Conservation (phyloP, 257 asterid species). For the Cruciata laevipes region DNA sequence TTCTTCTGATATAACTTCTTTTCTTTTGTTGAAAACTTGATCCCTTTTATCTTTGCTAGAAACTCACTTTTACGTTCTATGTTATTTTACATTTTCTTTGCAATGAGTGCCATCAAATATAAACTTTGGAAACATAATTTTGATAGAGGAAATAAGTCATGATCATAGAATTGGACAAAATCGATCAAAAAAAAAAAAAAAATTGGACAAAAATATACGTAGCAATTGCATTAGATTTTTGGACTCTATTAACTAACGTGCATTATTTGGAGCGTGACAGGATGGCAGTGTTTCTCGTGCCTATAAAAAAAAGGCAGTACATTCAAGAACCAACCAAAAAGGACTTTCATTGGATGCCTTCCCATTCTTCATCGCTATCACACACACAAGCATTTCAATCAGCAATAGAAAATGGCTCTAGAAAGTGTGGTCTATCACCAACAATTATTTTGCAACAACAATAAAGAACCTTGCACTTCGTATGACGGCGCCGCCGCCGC, state of each 20-base stretch:
- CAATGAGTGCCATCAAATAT: no score
- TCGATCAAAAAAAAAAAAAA: no score
- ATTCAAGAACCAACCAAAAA: conserved; percentile 1
- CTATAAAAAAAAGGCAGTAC: neutral
- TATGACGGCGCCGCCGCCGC: conserved; percentile 19
- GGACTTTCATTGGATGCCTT: neutral
- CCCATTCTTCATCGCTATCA: neutral
- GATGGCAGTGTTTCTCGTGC: neutral
- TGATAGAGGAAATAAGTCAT: no score
- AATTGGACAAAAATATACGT: no score
- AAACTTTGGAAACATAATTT: no score
- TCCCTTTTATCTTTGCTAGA: no score
- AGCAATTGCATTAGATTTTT: neutral
- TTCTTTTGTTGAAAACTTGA: no score
- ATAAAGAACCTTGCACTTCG: conserved; percentile 12
- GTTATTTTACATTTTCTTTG: no score
- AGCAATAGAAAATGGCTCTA: conserved; percentile 24
- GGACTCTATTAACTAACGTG: conserved; percentile 1
- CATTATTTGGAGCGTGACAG: neutral
- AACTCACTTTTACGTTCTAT: no score
- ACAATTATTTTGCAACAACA: neutral
- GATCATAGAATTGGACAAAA: no score
- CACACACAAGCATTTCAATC: neutral
- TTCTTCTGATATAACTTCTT: no score
- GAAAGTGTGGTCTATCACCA: conserved; percentile 23